Conservation (phyloP, 2,329 filamentous ascomycete genomes). For the Drechslera avenae region DNA sequence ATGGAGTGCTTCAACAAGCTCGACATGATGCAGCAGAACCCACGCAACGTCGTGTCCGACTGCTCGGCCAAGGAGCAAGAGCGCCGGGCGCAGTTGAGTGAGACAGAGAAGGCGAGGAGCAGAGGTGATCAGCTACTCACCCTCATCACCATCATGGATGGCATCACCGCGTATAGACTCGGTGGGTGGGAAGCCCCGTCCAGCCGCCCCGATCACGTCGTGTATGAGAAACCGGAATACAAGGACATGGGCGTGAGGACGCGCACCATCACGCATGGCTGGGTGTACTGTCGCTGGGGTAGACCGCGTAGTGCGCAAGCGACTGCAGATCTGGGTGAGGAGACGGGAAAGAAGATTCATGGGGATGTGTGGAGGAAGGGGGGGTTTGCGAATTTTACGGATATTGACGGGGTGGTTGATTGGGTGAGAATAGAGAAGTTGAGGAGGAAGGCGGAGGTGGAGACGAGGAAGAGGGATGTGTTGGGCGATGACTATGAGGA, state of each 20-base stretch:
- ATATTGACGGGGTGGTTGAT: constrained; percentile 28
- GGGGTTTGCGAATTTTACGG: constrained; percentile 34
- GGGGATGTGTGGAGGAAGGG: constrained; percentile 27
- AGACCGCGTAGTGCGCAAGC: constrained; percentile 10
- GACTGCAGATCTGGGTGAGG: constrained; percentile 10
- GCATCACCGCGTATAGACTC: constrained; percentile 28
- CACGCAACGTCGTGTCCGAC: neutral
- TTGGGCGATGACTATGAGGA: neutral
- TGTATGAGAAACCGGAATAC: neutral
- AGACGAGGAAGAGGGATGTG: neutral
- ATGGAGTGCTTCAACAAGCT: constrained; percentile 32
- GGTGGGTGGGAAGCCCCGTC: constrained; percentile 36
- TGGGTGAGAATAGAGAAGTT: constrained; percentile 1
- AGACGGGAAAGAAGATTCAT: constrained; percentile 17
- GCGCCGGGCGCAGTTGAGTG: neutral
- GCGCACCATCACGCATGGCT: constrained; percentile 24
- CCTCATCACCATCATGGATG: constrained; percentile 30
- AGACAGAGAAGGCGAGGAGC: neutral
- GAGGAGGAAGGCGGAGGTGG: neutral
- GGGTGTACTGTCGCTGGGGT: constrained; percentile 39
- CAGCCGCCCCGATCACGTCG: neutral
- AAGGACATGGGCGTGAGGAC: constrained; percentile 17
- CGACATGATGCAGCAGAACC: constrained; percentile 10
- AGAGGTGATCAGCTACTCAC: constrained; percentile 23
- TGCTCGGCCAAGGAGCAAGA: too few species aligned